A percentile compares a stretch with the other conserved stretches of the same genome.
Conservation (phyloP, 306 rosid species). For the Quercus parvula region DNA sequence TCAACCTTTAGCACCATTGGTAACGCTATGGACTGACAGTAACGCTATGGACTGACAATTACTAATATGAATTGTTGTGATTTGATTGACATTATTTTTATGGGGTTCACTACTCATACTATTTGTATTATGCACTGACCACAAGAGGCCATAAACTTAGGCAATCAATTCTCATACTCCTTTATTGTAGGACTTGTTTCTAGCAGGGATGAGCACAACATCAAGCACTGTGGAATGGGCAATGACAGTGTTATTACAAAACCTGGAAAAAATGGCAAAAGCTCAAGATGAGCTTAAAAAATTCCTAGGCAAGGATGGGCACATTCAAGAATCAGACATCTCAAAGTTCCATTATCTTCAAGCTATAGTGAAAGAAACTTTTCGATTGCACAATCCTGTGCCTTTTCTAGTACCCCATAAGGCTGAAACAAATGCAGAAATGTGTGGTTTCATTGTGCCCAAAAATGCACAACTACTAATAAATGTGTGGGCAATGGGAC, state of each 20-base stretch:
- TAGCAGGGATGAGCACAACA: neutral
- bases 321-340: slow-evolving; percentile 22
- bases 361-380: slow-evolving; percentile 27
- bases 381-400: slow-evolving; percentile 25
- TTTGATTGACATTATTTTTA: too few species aligned
- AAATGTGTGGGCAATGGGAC: slow-evolving; percentile 29
- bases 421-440: neutral
- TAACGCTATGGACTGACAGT: too few species aligned
- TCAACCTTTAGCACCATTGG: too few species aligned
- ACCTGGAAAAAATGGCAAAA: slow-evolving; percentile 4
- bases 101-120: too few species aligned
- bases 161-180: too few species aligned
- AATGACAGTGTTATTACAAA: slow-evolving; percentile 26
- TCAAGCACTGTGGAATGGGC: slow-evolving; percentile 23
- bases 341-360: slow-evolving; percentile 13
- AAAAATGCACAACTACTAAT: slow-evolving; percentile 14
- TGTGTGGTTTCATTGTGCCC: slow-evolving; percentile 8
- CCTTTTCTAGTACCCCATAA: slow-evolving; percentile 29
- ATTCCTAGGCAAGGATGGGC: neutral
- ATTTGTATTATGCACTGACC: too few species aligned
- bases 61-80: too few species aligned
- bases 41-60: too few species aligned
- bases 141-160: too few species aligned
- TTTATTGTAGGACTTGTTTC: neutral
- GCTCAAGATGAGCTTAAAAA: slow-evolving; percentile 5